phyloP scores from a whole-genome alignment of 202 grass and related monocot genomes.

The Schoenoplectus tabernaemontani region DNA sequence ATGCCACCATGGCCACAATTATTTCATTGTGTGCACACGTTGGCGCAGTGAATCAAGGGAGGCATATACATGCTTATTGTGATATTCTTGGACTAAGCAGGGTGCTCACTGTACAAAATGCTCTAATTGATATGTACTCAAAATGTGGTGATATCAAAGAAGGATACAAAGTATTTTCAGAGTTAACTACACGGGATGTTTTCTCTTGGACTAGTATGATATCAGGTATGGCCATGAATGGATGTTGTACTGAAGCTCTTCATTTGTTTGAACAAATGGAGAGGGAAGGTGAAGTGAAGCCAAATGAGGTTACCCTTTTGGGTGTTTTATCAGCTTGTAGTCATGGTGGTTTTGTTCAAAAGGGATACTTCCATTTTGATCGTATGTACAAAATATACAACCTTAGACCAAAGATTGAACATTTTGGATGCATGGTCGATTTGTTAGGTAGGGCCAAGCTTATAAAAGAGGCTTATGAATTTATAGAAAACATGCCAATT shows the following conservation, averaged over 20 bases:
- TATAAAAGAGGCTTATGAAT: slow-evolving; percentile 46
- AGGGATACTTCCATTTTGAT: slow-evolving; percentile 71
- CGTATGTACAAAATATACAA: slow-evolving; percentile 56
- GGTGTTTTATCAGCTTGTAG: slow-evolving; percentile 80
- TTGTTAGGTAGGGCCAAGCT: slow-evolving; percentile 79
- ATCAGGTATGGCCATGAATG: slow-evolving; percentile 82
- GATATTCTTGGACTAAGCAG: slow-evolving; percentile 54
- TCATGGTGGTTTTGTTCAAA: slow-evolving; percentile 78
- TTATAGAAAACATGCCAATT: slow-evolving; percentile 73
- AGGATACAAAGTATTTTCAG: slow-evolving; percentile 55
- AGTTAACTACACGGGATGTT: slow-evolving; percentile 43
- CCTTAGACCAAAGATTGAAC: slow-evolving; percentile 60
- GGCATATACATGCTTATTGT: slow-evolving; percentile 73
- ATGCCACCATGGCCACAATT: slow-evolving; percentile 65
- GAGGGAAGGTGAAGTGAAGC: slow-evolving; percentile 39
- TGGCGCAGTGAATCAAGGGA: slow-evolving; percentile 69
- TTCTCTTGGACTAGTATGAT: slow-evolving; percentile 92
- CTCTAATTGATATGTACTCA: slow-evolving; percentile 93
- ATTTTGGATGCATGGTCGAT: slow-evolving; percentile 92
- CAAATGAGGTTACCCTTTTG: slow-evolving; percentile 83
- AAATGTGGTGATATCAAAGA: slow-evolving; percentile 84
- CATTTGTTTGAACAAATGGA: slow-evolving; percentile 92
- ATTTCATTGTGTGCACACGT: slow-evolving; percentile 69
- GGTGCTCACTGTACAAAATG: slow-evolving; percentile 59
- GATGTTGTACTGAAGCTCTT: slow-evolving; percentile 53